Conservation (phyloP, 176 grass and related monocot species). For the sorghum (Sorghum bicolor) region Sorghum_bicolor_NCBIv3 NC_012870.2:203001-203500, state of each 20-base stretch:
- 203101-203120: slow-evolving; percentile 14
- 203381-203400: neutral
- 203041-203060: slow-evolving; percentile 92
- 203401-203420: neutral
- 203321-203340: neutral
- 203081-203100: neutral
- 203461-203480: neutral
- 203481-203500: neutral
- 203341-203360: neutral
- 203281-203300: neutral
- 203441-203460: neutral
- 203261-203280: neutral
- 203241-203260: neutral
- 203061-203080: slow-evolving; percentile 53
- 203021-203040: slow-evolving; percentile 76
- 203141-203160: slow-evolving; percentile 80
- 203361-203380: slow-evolving; percentile 6
- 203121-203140: slow-evolving; percentile 57
- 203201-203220: slow-evolving; percentile 73
- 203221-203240: slow-evolving; percentile 73
- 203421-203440: neutral
- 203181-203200: slow-evolving; percentile 83
- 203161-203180: slow-evolving; percentile 98
- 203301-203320: neutral
- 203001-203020: slow-evolving; percentile 65